Evolutionary conservation across 2,329 filamentous ascomycete species (phyloP).

Genomic region (Colletotrichum ledebouriae): DNA sequence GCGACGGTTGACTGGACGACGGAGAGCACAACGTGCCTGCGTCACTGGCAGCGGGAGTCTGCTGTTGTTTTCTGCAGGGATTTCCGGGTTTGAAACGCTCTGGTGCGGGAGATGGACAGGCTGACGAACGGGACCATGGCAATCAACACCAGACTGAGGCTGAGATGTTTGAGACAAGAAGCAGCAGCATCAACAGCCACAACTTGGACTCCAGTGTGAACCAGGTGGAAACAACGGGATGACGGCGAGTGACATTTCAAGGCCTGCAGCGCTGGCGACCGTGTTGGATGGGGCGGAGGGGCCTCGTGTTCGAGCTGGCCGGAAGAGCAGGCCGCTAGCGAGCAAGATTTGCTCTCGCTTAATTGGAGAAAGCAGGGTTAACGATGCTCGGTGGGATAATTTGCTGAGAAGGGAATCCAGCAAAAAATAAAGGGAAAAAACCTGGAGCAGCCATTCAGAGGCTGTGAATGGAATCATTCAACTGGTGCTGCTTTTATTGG

Average conservation of each 20-base stretch:
- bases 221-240: conserved; percentile 10
- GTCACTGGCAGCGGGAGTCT: conserved; percentile 41
- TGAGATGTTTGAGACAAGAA: conserved; percentile 4
- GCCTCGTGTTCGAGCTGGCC: conserved; percentile 33
- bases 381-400: conserved; percentile 44
- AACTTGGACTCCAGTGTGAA: not conserved
- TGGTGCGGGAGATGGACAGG: not conserved
- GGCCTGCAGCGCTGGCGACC: not conserved
- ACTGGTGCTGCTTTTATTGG: conserved; percentile 20
- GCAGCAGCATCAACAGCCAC: not conserved
- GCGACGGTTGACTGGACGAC: conserved; percentile 36
- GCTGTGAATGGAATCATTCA: not conserved
- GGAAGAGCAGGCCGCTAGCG: not conserved
- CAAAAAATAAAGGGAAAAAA: conserved; percentile 3
- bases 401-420: conserved; percentile 41
- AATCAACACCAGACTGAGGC: conserved; percentile 24
- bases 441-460: conserved; percentile 26
- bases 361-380: conserved; percentile 13
- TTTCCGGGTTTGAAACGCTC: conserved; percentile 13
- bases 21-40: conserved; percentile 9
- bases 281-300: conserved; percentile 26
- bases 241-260: conserved; percentile 8
- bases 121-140: not conserved
- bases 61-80: conserved; percentile 35
- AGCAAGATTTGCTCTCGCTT: conserved; percentile 28